These are phyloP conservation scores for Neurospora intermedia DNA, from an alignment of 495 filamentous ascomycete species.

Conservation along the genomic window DNA sequence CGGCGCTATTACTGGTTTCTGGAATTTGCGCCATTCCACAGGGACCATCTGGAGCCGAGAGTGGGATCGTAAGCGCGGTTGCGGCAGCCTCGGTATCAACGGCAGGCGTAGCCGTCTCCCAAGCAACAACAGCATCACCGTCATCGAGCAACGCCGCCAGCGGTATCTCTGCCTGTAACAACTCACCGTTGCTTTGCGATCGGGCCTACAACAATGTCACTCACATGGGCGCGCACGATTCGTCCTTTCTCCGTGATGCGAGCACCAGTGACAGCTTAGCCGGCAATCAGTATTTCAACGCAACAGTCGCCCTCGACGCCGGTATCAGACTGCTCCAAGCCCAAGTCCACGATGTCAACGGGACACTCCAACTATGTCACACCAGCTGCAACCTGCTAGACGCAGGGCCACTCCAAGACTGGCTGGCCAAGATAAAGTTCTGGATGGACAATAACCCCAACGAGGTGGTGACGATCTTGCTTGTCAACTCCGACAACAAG, in stretches of 20 bases:
- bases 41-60: neutral
- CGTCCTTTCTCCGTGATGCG: conserved; percentile 48
- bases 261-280: conserved; percentile 42
- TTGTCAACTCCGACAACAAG: conserved; percentile 56
- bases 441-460: conserved; percentile 57
- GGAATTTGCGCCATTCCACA: conserved; percentile 18
- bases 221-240: conserved; percentile 60
- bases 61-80: neutral
- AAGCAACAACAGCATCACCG: conserved; percentile 8
- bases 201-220: conserved; percentile 56
- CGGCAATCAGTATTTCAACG: conserved; percentile 57
- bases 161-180: conserved; percentile 48
- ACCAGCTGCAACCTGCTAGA: conserved; percentile 54
- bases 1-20: conserved; percentile 12
- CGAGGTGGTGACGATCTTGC: conserved; percentile 59
- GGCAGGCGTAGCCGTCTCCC: neutral
- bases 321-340: conserved; percentile 61
- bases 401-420: conserved; percentile 47
- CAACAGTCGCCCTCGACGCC: conserved; percentile 52
- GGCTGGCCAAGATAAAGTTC: conserved; percentile 44
- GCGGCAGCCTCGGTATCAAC: neutral
- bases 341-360: conserved; percentile 49
- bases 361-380: conserved; percentile 53
- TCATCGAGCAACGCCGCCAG: conserved; percentile 3
- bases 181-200: conserved; percentile 49